A percentile compares a stretch with the other conserved stretches of the same genome.
phyloP scores from a whole-genome alignment of 345 rosid species.

The Moricandia moricandioides region DNA sequence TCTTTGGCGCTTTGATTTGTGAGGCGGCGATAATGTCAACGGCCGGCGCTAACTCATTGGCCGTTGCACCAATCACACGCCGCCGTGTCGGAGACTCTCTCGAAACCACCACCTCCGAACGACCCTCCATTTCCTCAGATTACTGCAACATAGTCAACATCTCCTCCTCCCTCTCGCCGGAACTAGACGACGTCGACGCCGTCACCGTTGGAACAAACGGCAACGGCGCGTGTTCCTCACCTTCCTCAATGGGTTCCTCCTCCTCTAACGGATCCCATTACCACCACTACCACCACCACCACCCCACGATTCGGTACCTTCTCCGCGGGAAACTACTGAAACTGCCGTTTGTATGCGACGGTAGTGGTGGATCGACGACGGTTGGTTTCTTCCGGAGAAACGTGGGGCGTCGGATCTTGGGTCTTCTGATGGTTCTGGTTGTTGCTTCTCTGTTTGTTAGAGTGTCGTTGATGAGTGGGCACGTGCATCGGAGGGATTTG shows the following conservation, averaged over 20 bases:
- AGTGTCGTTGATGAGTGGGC: conserved; percentile 45
- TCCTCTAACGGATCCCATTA: conserved; percentile 32
- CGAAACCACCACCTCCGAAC: conserved; percentile 27
- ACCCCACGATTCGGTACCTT: conserved; percentile 40
- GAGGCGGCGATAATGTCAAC: conserved; percentile 43
- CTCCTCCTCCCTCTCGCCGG: conserved; percentile 4
- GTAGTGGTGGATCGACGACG: conserved; percentile 38
- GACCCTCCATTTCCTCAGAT: conserved; percentile 40
- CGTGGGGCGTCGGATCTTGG: conserved; percentile 51
- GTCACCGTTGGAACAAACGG: conserved; percentile 7
- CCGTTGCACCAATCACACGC: conserved; percentile 59
- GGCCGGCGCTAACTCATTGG: conserved; percentile 47
- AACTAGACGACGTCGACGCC: conserved; percentile 26
- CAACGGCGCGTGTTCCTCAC: conserved; percentile 34
- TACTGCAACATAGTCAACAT: conserved; percentile 28
- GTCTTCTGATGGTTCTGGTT: conserved; percentile 49
- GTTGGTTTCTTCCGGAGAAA: conserved; percentile 42
- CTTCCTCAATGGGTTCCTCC: conserved; percentile 25
- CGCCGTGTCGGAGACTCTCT: conserved; percentile 59
- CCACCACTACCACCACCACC: conserved; percentile 38
- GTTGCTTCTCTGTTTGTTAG: conserved; percentile 59
- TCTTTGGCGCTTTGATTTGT: background rate
- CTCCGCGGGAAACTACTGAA: conserved; percentile 41
- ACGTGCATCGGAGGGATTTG: conserved; percentile 32
- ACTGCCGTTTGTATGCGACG: conserved; percentile 38